These are phyloP conservation scores for Aspergillus hiratsukae DNA, from an alignment of 2,329 filamentous ascomycete genomes.

Conservation along the genomic window DNA sequence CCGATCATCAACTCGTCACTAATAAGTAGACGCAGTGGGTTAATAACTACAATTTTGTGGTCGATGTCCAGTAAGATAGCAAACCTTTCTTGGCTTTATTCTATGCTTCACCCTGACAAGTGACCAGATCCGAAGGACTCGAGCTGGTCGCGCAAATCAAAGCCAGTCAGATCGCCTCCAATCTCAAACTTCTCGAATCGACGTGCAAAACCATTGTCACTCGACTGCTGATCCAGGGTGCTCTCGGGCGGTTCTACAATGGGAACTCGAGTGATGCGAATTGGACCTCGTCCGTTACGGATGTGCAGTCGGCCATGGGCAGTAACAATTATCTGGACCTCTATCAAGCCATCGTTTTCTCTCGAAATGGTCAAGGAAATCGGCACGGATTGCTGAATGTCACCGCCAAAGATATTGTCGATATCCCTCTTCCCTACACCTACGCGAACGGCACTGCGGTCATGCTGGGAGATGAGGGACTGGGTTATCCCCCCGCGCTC, in stretches of 20 bases:
- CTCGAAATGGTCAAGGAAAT: constrained; percentile 60
- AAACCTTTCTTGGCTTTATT: not conserved
- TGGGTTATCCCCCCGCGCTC: constrained; percentile 67
- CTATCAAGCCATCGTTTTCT: constrained; percentile 70
- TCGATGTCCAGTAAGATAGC: constrained; percentile 45
- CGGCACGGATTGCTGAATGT: constrained; percentile 58
- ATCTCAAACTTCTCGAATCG: constrained; percentile 73
- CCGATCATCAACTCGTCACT: not conserved
- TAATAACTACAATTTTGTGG: constrained; percentile 59
- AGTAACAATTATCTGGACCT: constrained; percentile 52
- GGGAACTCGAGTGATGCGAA: constrained; percentile 53
- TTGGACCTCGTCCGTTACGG: constrained; percentile 58
- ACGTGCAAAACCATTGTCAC: constrained; percentile 69
- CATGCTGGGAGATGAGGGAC: constrained; percentile 56
- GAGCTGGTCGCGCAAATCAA: constrained; percentile 80
- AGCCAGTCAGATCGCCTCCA: constrained; percentile 72
- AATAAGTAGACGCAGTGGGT: constrained; percentile 46
- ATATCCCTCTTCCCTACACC: constrained; percentile 55
- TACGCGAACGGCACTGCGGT: constrained; percentile 55
- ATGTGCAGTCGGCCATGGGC: constrained; percentile 66
- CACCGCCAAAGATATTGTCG: constrained; percentile 49
- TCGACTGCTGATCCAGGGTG: constrained; percentile 50
- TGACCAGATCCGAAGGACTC: constrained; percentile 54
- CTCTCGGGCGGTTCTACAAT: constrained; percentile 47
- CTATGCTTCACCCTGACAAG: not conserved